These are phyloP conservation scores for Cymbopogon flexuosus DNA, from an alignment of 202 grass and related monocot species.

Conservation along the genomic window DNA sequence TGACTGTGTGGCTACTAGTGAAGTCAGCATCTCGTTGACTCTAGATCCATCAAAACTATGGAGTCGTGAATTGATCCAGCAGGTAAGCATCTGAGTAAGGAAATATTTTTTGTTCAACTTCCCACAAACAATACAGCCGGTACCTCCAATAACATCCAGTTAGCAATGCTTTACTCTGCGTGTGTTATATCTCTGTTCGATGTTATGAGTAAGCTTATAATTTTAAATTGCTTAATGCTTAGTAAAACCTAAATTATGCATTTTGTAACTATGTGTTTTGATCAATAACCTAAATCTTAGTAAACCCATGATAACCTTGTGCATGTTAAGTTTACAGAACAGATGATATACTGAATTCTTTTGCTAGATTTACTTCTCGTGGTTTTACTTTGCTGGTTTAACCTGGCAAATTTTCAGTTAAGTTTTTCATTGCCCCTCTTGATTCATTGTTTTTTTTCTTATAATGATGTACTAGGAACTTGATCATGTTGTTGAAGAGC, in stretches of 20 bases:
- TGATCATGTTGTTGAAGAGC: conserved; percentile 83
- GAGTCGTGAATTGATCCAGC: conserved; percentile 82
- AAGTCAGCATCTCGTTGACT: conserved; percentile 95
- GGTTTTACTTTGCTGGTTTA: not conserved
- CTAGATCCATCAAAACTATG: conserved; percentile 83
- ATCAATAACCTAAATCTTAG: not conserved
- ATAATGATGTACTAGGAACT: conserved; percentile 54
- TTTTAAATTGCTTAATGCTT: not conserved
- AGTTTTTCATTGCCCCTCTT: not conserved
- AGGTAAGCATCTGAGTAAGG: conserved; percentile 37
- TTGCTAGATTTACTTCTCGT: not conserved
- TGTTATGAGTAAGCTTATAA: not conserved
- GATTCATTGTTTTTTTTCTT: not conserved
- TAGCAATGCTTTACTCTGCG: not conserved
- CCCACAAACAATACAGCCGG: not conserved
- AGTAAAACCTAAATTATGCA: not conserved
- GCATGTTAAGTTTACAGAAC: not conserved
- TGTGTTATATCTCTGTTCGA: not conserved
- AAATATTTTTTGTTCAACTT: not conserved
- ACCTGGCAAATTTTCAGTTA: not conserved
- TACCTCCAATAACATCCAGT: not conserved
- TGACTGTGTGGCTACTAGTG: conserved; percentile 93
- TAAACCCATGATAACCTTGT: not conserved
- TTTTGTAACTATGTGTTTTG: not conserved
- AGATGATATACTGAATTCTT: not conserved